Percentiles rank a stretch among this genome's conserved stretches.
These are phyloP conservation scores for Lactarius trivialis DNA, from an alignment of 768 basidiomycete species.

Conservation along the genomic window DNA sequence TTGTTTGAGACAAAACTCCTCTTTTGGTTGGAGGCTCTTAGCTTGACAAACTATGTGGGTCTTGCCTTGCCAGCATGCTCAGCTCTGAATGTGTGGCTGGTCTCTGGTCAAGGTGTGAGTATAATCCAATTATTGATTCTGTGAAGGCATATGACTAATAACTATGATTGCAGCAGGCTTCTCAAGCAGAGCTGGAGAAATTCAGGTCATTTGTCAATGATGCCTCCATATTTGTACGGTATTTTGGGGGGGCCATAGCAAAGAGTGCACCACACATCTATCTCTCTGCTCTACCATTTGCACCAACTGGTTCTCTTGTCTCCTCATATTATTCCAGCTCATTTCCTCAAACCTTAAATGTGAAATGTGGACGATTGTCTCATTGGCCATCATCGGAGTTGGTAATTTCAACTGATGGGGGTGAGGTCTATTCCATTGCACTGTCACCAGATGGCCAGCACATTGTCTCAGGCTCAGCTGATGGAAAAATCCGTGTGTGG, in stretches of 20 bases:
- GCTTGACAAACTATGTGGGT: background rate
- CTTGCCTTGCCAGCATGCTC: background rate
- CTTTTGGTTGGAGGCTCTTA: slow-evolving; percentile 3
- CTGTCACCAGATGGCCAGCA: slow-evolving; percentile 11
- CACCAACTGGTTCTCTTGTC: background rate
- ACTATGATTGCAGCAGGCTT: background rate
- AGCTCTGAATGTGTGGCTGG: background rate
- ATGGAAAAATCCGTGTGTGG: background rate
- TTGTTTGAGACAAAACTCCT: background rate
- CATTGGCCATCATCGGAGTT: background rate
- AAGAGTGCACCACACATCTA: no score
- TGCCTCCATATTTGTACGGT: background rate
- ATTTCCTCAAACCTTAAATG: background rate
- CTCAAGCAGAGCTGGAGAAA: background rate
- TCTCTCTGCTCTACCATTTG: background rate
- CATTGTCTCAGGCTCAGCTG: slow-evolving; percentile 1
- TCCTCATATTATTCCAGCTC: background rate
- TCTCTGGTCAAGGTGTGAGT: background rate
- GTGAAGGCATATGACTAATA: background rate
- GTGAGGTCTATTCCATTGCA: background rate
- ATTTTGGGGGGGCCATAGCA: background rate
- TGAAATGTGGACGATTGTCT: no score
- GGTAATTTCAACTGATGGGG: background rate
- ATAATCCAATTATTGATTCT: background rate
- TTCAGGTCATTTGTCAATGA: background rate